phyloP scores from a whole-genome alignment of 345 rosid genomes.

The Populus simonii region DNA sequence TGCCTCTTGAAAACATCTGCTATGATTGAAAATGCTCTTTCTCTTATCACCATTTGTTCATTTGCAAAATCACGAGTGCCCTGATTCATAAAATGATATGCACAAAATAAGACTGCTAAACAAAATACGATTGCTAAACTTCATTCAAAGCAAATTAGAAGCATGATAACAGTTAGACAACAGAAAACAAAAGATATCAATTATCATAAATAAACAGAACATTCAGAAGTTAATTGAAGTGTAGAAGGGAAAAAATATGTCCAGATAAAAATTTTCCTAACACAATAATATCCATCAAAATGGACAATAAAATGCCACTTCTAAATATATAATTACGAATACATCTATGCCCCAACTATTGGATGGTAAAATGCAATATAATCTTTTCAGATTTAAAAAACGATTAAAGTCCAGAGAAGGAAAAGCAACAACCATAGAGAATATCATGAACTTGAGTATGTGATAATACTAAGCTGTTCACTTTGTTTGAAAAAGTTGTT shows the following conservation, averaged over 20 bases:
- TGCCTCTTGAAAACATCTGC: slow-evolving; percentile 80
- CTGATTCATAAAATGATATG: slow-evolving; percentile 31
- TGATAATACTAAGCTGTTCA: no score
- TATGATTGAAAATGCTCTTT: slow-evolving; percentile 73
- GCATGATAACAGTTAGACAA: neutral
- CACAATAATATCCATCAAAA: neutral
- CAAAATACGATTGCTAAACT: neutral
- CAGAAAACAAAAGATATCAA: neutral
- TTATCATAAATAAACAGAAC: neutral
- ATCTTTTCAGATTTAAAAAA: no score
- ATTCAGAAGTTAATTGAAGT: neutral
- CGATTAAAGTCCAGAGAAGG: no score
- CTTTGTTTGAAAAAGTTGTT: no score
- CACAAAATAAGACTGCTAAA: slow-evolving; percentile 3
- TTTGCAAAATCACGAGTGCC: slow-evolving; percentile 90
- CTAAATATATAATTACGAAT: neutral
- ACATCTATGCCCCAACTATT: neutral
- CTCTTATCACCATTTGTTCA: slow-evolving; percentile 80
- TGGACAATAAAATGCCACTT: neutral
- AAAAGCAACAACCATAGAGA: no score
- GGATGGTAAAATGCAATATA: no score
- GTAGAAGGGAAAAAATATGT: neutral
- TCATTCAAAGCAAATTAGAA: slow-evolving; percentile 4
- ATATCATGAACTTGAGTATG: no score
- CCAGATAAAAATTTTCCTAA: neutral